phyloP scores from a whole-genome alignment of 1,139 yeast species.

The Suhomyces yuchorum region DNA sequence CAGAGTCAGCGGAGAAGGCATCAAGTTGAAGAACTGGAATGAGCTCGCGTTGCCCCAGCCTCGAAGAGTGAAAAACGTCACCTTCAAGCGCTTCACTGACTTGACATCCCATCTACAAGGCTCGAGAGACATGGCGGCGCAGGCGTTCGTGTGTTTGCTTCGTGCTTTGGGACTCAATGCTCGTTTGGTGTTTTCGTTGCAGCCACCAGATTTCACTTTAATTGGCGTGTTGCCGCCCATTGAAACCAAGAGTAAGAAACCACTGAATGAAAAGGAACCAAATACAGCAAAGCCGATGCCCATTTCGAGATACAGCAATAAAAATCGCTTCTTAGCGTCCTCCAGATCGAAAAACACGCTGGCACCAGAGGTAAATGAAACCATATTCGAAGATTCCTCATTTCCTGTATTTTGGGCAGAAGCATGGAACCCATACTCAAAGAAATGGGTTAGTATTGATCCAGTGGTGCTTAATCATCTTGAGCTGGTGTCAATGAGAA shows the following conservation, averaged over 20 bases:
- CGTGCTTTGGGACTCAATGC: slow-evolving; percentile 73
- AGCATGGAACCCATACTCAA: slow-evolving; percentile 77
- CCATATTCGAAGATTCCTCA: slow-evolving; percentile 30
- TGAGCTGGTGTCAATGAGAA: slow-evolving; percentile 62
- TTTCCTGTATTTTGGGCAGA: slow-evolving; percentile 92
- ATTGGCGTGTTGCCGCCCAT: slow-evolving; percentile 25
- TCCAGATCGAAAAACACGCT: background rate
- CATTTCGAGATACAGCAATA: slow-evolving; percentile 12
- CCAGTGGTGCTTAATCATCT: slow-evolving; percentile 67
- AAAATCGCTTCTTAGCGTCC: slow-evolving; percentile 4
- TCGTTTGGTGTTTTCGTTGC: slow-evolving; percentile 77
- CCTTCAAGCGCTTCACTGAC: slow-evolving; percentile 41
- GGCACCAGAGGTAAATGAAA: background rate
- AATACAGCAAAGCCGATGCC: background rate
- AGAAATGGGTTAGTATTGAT: slow-evolving; percentile 84
- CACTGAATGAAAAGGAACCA: background rate
- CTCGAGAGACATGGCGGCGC: slow-evolving; percentile 78
- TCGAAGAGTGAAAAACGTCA: slow-evolving; percentile 26
- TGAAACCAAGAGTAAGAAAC: background rate
- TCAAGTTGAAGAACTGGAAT: slow-evolving; percentile 61
- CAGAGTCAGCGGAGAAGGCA: slow-evolving; percentile 48
- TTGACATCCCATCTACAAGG: slow-evolving; percentile 57
- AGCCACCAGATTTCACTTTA: slow-evolving; percentile 81
- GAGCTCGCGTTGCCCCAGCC: slow-evolving; percentile 36
- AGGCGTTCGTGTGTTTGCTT: slow-evolving; percentile 79